phyloP scores from a whole-genome alignment of 305 asterid genomes.

The Nicotiana rustica region DNA sequence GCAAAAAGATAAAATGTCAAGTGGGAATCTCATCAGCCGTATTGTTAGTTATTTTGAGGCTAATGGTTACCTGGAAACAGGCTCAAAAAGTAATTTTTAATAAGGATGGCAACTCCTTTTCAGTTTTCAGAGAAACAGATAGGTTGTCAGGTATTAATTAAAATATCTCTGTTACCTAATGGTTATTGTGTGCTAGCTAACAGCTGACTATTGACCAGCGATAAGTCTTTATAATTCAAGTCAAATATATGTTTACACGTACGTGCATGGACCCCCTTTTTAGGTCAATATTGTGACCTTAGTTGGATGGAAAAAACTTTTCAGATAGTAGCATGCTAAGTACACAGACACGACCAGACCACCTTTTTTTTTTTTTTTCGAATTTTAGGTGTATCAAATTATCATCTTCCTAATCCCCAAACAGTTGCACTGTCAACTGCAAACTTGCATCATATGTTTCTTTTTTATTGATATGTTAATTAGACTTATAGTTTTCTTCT shows the following conservation, averaged over 20 bases:
- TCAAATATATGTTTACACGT: slow-evolving; percentile 24
- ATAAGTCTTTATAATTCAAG: neutral
- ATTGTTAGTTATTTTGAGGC: neutral
- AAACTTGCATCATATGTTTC: neutral
- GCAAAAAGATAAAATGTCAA: neutral
- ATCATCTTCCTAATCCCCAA: neutral
- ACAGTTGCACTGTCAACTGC: slow-evolving; percentile 2
- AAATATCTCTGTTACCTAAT: slow-evolving; percentile 30
- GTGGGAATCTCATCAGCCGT: neutral
- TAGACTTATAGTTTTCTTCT: neutral
- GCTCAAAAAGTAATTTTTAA: neutral
- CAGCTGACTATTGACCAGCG: slow-evolving; percentile 11
- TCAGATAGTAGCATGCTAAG: slow-evolving; percentile 10
- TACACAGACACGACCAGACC: neutral
- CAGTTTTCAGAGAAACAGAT: slow-evolving; percentile 22
- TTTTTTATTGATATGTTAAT: neutral
- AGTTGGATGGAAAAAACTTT: slow-evolving; percentile 27
- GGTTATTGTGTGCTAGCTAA: neutral
- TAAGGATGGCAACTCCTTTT: slow-evolving; percentile 7
- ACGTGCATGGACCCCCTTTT: slow-evolving; percentile 23
- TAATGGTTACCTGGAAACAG: neutral
- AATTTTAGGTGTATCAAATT: slow-evolving; percentile 14
- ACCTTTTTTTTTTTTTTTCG: neutral
- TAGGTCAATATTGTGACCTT: slow-evolving; percentile 3
- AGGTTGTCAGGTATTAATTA: slow-evolving; percentile 10